These are phyloP conservation scores for Starmera quercuum DNA, from an alignment of 805 yeast species.

Conservation along the genomic window DNA sequence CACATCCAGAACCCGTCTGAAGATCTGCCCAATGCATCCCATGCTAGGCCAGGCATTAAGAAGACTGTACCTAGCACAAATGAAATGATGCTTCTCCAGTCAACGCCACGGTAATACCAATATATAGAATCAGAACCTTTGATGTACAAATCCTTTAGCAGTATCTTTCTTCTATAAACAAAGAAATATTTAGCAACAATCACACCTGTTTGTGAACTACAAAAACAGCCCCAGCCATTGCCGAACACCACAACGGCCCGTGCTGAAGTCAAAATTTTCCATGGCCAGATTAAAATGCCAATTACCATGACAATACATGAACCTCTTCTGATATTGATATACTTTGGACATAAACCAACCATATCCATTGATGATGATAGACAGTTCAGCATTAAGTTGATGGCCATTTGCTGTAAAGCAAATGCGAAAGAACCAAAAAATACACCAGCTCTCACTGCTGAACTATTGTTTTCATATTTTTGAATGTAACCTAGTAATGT, in stretches of 20 bases:
- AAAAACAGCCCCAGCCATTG: slow-evolving; percentile 17
- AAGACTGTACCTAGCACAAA: too few species aligned
- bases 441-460: slow-evolving; percentile 22
- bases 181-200: too few species aligned
- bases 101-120: too few species aligned
- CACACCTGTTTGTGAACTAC: slow-evolving; percentile 14
- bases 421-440: slow-evolving; percentile 23
- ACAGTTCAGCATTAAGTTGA: slow-evolving; percentile 21
- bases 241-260: slow-evolving; percentile 16
- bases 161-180: too few species aligned
- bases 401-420: slow-evolving; percentile 22
- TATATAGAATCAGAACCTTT: too few species aligned
- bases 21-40: too few species aligned
- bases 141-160: too few species aligned
- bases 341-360: slow-evolving; percentile 26
- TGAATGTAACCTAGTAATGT: slow-evolving; percentile 12
- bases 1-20: too few species aligned
- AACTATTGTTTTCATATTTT: slow-evolving; percentile 13
- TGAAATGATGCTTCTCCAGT: too few species aligned
- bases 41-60: too few species aligned
- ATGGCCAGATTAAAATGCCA: slow-evolving; percentile 32
- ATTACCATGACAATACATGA: slow-evolving; percentile 20
- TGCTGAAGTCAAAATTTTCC: slow-evolving; percentile 27
- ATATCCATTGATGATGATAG: slow-evolving; percentile 24
- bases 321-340: slow-evolving; percentile 26